Evolutionary conservation across 192 early-diverging fungal species (phyloP).

Genomic region (Coemansia erecta): DNA sequence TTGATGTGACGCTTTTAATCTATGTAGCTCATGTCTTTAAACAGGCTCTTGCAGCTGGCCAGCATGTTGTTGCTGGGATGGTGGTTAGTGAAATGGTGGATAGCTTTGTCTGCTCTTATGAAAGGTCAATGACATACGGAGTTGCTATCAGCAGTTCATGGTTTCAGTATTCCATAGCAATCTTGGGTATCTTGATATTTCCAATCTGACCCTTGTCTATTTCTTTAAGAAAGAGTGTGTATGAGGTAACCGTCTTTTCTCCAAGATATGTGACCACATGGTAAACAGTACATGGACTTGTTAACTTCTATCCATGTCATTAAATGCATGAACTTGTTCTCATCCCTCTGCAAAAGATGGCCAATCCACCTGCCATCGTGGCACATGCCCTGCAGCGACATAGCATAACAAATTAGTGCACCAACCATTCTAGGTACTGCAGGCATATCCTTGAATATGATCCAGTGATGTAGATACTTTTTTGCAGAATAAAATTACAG

Average conservation of each 20-base stretch:
- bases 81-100: conserved; percentile 91
- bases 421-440: conserved; percentile 90
- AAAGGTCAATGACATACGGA: conserved; percentile 78
- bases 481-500: conserved; percentile 68
- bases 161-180: conserved; percentile 85
- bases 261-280: conserved; percentile 90
- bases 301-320: conserved; percentile 77
- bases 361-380: conserved; percentile 91
- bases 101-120: conserved; percentile 83
- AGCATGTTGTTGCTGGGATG: conserved; percentile 68
- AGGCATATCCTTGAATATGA: conserved; percentile 74
- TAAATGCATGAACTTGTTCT: conserved; percentile 80
- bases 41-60: conserved; percentile 51
- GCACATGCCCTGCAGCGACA: conserved; percentile 68
- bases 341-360: conserved; percentile 86
- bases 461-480: conserved; percentile 76
- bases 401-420: conserved; percentile 76
- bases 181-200: conserved; percentile 74
- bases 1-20: conserved; percentile 32
- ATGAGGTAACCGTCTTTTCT: conserved; percentile 89
- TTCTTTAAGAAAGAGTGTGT: conserved; percentile 81
- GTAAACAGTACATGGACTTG: conserved; percentile 77
- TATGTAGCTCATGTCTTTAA: conserved; percentile 31
- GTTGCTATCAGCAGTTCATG: conserved; percentile 61
- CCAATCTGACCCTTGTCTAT: conserved; percentile 74